Conservation (phyloP, 306 rosid genomes). For the Quillaja saponaria region DNA sequence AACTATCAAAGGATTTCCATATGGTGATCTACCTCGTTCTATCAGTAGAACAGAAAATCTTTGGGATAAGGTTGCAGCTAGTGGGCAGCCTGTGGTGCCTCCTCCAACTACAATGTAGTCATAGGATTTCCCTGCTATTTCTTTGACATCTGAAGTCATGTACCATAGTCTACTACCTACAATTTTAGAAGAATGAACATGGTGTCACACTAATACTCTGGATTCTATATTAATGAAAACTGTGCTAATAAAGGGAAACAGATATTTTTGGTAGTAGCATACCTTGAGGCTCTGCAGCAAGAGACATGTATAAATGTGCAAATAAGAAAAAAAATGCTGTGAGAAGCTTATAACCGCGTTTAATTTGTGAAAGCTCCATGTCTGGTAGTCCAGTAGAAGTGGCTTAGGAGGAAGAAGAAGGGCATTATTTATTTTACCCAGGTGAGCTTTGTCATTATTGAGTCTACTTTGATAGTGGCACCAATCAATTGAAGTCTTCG, state of each 20-base stretch:
- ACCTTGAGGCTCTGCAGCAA: conserved; percentile 50
- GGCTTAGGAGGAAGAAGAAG: conserved; percentile 23
- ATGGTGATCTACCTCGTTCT: conserved; percentile 74
- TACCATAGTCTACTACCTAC: conserved; percentile 39
- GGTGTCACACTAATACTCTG: conserved; percentile 14
- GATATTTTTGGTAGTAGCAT: conserved; percentile 11
- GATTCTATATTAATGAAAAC: conserved; percentile 1
- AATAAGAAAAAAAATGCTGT: conserved; percentile 31
- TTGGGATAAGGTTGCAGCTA: conserved; percentile 72
- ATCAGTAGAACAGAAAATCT: conserved; percentile 62
- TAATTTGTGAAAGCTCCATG: conserved; percentile 41
- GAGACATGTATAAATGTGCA: conserved; percentile 35
- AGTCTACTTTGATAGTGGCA: conserved; percentile 33
- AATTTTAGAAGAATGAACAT: background rate
- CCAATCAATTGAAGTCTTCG: conserved; percentile 41
- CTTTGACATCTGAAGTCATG: conserved; percentile 62
- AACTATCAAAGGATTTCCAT: conserved; percentile 54
- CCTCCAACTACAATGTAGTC: conserved; percentile 80
- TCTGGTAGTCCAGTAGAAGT: conserved; percentile 24
- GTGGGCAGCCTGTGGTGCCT: conserved; percentile 72
- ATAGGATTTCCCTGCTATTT: conserved; percentile 59
- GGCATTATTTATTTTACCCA: conserved; percentile 36
- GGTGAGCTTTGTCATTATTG: conserved; percentile 29
- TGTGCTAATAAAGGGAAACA: background rate
- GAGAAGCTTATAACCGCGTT: conserved; percentile 34